Evolutionary conservation across 2,329 filamentous ascomycete genomes (phyloP).

Genomic region (Amesomyces nigricolor): DNA sequence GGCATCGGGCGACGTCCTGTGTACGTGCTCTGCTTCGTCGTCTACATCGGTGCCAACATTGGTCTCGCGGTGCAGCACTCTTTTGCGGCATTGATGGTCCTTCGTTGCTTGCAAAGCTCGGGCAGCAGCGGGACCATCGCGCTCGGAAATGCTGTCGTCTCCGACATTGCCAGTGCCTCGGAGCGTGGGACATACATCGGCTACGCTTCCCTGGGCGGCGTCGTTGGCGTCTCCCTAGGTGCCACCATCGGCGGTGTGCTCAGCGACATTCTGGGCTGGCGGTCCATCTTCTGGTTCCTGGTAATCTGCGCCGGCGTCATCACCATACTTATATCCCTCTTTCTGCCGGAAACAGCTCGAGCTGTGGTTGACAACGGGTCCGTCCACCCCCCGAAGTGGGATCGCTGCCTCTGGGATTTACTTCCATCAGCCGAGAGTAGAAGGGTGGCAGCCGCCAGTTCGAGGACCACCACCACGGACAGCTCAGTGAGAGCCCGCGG

Average conservation of each 20-base stretch:
- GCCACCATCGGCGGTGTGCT: constrained; percentile 47
- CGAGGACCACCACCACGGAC: background rate
- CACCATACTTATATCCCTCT: constrained; percentile 34
- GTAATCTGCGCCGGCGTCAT: constrained; percentile 35
- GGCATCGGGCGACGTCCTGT: constrained; percentile 8
- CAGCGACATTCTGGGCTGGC: constrained; percentile 44
- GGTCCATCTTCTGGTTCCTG: constrained; percentile 49
- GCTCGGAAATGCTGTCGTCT: constrained; percentile 52
- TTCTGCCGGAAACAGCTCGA: constrained; percentile 42
- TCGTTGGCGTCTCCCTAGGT: constrained; percentile 40
- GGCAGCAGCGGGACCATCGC: constrained; percentile 57
- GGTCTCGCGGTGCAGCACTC: constrained; percentile 7
- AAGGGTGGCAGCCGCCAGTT: background rate
- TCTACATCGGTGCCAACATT: constrained; percentile 12
- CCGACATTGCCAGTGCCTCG: constrained; percentile 56
- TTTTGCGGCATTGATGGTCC: constrained; percentile 38
- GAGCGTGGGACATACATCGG: constrained; percentile 58
- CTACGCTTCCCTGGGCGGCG: constrained; percentile 43
- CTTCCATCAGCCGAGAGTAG: constrained; percentile 1
- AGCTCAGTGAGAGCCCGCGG: background rate
- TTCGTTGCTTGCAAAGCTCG: constrained; percentile 53
- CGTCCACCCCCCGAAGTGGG: background rate
- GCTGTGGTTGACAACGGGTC: constrained; percentile 40
- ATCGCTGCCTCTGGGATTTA: constrained; percentile 6
- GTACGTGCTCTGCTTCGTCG: constrained; percentile 7